phyloP scores from a whole-genome alignment of 441 rosid species.

The Pelargonium cotyledonis region DNA sequence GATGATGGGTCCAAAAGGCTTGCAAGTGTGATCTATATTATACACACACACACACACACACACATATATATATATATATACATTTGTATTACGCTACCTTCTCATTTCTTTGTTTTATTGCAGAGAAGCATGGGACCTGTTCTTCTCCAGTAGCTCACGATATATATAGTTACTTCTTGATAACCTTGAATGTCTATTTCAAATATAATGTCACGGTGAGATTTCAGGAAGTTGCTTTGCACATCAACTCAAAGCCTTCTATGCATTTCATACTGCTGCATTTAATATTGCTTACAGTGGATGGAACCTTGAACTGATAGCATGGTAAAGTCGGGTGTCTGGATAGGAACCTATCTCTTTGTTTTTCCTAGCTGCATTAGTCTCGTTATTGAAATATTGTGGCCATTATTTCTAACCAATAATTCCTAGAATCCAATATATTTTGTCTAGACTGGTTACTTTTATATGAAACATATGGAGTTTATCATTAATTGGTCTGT shows the following conservation, averaged over 20 bases:
- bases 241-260: slow-evolving; percentile 3
- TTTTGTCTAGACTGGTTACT: too few relatives aligned
- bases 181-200: slow-evolving; percentile 63
- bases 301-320: neutral
- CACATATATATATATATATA: too few relatives aligned
- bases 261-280: slow-evolving; percentile 9
- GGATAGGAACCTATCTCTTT: neutral
- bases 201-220: slow-evolving; percentile 86
- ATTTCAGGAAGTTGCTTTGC: slow-evolving; percentile 20
- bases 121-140: slow-evolving; percentile 98
- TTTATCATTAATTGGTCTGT: slow-evolving; percentile 9
- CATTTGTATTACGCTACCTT: neutral
- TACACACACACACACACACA: too few relatives aligned
- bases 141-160: slow-evolving; percentile 61
- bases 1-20: neutral
- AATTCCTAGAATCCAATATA: too few relatives aligned
- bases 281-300: neutral
- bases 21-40: neutral
- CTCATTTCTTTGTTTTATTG: slow-evolving; percentile 20
- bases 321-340: neutral
- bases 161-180: slow-evolving; percentile 65
- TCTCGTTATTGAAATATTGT: too few relatives aligned
- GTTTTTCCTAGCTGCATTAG: too few relatives aligned
- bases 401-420: too few relatives aligned
- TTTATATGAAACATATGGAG: neutral